phyloP scores from a whole-genome alignment of 176 grass and related monocot species.

The Avena insularis region DNA sequence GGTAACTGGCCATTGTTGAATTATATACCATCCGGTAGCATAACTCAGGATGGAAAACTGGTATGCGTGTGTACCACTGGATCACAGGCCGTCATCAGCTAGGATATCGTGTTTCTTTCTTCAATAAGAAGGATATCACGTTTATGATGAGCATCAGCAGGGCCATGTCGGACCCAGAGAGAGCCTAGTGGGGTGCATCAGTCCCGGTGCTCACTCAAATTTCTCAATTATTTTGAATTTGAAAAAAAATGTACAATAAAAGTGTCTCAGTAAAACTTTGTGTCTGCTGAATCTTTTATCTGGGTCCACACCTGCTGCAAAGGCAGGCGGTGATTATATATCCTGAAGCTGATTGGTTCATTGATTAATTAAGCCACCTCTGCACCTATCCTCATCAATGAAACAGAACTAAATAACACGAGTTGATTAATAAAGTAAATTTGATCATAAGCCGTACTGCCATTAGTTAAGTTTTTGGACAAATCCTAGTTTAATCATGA shows the following conservation, averaged over 20 bases:
- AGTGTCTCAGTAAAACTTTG: not conserved
- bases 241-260: not conserved
- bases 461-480: not conserved
- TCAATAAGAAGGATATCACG: not conserved
- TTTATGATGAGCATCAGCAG: not conserved
- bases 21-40: not conserved
- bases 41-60: not conserved
- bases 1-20: not conserved
- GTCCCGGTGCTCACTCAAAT: no score
- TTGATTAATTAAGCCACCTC: not conserved
- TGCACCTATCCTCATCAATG: not conserved
- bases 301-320: not conserved
- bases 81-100: not conserved
- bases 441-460: not conserved
- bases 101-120: not conserved
- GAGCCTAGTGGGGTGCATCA: not conserved
- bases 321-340: not conserved
- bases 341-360: not conserved
- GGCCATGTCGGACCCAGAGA: not conserved
- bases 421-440: not conserved
- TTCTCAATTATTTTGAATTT: not conserved
- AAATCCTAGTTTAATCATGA: not conserved
- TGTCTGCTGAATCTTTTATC: not conserved
- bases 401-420: not conserved
- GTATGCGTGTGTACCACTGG: not conserved